These are phyloP conservation scores for Triglochin maritima DNA, from an alignment of 106 monocot species.

Conservation along the genomic window DNA sequence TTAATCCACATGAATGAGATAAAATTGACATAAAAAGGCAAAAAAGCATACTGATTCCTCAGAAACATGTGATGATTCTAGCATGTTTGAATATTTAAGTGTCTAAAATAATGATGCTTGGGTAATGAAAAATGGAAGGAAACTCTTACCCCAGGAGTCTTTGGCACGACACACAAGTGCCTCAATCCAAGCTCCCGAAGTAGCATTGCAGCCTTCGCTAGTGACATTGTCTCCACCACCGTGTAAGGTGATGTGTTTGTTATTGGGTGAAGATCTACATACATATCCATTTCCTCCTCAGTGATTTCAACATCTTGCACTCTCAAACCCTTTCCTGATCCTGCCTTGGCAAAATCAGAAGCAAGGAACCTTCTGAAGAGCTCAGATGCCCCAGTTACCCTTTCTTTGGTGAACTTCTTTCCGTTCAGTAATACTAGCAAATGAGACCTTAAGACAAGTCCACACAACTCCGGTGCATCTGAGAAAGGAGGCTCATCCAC, in stretches of 20 bases:
- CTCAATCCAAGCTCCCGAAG: conserved; percentile 48
- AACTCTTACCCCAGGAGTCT: conserved; percentile 42
- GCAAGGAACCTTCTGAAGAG: conserved; percentile 20
- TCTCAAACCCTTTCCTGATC: conserved; percentile 43
- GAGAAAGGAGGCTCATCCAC: conserved; percentile 34
- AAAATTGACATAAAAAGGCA: no score
- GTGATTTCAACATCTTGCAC: conserved; percentile 35
- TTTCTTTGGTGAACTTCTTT: conserved; percentile 32
- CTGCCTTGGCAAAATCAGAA: conserved; percentile 52
- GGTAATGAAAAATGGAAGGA: no score
- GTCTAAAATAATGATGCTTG: no score
- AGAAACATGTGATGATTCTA: no score
- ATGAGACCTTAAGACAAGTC: conserved; percentile 51
- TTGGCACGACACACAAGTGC: conserved; percentile 55
- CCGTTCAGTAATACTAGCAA: conserved; percentile 43
- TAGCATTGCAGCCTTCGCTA: conserved; percentile 50
- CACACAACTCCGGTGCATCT: conserved; percentile 31
- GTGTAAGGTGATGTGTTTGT: conserved; percentile 55
- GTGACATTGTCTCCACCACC: conserved; percentile 57
- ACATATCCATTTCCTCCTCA: conserved; percentile 60
- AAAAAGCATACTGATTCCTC: no score
- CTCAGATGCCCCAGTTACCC: conserved; percentile 15
- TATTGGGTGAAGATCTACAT: conserved; percentile 52
- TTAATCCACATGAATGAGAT: no score
- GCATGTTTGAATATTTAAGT: no score